Base-by-base conservation (phyloP, 2,329 filamentous ascomycete species). In the Fusarium anguioides region DNA sequence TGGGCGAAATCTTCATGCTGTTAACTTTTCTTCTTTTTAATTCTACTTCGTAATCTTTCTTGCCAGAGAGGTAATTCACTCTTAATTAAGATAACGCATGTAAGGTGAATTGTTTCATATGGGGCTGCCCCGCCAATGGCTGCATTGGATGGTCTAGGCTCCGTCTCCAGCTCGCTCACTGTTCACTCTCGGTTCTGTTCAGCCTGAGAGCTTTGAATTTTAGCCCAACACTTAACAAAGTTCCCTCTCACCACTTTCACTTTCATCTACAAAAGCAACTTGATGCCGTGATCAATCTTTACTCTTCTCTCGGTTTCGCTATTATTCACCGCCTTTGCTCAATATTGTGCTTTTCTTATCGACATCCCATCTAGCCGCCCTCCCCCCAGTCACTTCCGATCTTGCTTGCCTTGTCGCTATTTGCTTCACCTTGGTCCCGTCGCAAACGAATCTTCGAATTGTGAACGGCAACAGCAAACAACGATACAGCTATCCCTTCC, bases 131-230 rank as follows among this genome's bases (percentile, higher is more conserved):
- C 60, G 50, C 65, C 60, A 47, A 50, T 68, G 35, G 42, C 31
- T 31, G 17, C 10, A 15, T n/a, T 42, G 27, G 17, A 33, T 40
- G 56, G 56, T 55, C 47, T 53, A 59, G 57, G 63, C 40, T 23
- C 40, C 21, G 42, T 35, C 49, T 45, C 49, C 39, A 52, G 49
- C 40, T 59, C 64, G 47, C 64, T 68, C 35, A 37, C 42, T 53
- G 23, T 29, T 50, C 58, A 53, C 45, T 68, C 50, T 68, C 48
- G 60, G 65, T 40, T 62, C 60, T 45, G 45, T 66, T 69, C 60
- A 66, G 63, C 56, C 65, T 63, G 50, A 64, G 65, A 66, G 65
- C 66, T 69, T 46, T 63, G 56, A 69, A 62, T 68, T 68, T 68
- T 68, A 69, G 65, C 65, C 65, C 65, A 68, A 68, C 65, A 66